Base-by-base conservation (phyloP, 371 early-diverging fungal species). In the Mortierella sp. region DNA sequence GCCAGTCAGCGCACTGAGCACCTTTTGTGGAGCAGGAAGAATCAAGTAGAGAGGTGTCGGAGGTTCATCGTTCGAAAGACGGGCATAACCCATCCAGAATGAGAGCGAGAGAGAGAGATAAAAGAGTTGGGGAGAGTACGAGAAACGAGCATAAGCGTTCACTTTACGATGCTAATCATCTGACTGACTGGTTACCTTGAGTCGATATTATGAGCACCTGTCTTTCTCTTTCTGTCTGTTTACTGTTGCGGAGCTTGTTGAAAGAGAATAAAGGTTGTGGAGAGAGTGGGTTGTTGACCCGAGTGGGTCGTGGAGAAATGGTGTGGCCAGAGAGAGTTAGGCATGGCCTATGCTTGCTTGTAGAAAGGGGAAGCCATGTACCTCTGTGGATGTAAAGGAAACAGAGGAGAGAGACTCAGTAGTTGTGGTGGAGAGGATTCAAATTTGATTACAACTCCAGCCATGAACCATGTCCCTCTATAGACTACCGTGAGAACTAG, bases 91-190 rank as follows among this genome's bases (percentile, higher is more conserved):
- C 49, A 16, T 14, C 12, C 10, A 55, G 24, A 55, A n/a, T 1
- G 32, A n/a, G 56, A 24, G n/a, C 0, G 32, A n/a, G 56, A 24
- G 24, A 27, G 27, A 56, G 41, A 68, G 21, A 63, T 35, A 63
- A 63, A 18, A 51, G 51, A 51, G 35, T 68, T 68, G 68, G 68
- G 35, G 27, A 35, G 32, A 63, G 63, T 27, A 32, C 0, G 18
- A 16, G 60, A 14, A 55, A 8, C 2, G 21, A 27, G 32, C 11
- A 8, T 16, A 38, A 21, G 41, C 41, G 68, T 68, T 68, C 41
- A 68, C 68, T 68, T 68, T 68, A 68, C 68, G 24, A 18, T 38
- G 38, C 10, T 41, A 41, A 38, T 68, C 68, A 68, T 68, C 68
- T 68, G 68, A 38, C 68, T 65, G 41, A 49, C 49, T 49, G 18